A percentile compares a stretch with the other conserved stretches of the same genome.
phyloP scores from a whole-genome alignment of 768 basidiomycete species.

The Auricularia sp. region DNA sequence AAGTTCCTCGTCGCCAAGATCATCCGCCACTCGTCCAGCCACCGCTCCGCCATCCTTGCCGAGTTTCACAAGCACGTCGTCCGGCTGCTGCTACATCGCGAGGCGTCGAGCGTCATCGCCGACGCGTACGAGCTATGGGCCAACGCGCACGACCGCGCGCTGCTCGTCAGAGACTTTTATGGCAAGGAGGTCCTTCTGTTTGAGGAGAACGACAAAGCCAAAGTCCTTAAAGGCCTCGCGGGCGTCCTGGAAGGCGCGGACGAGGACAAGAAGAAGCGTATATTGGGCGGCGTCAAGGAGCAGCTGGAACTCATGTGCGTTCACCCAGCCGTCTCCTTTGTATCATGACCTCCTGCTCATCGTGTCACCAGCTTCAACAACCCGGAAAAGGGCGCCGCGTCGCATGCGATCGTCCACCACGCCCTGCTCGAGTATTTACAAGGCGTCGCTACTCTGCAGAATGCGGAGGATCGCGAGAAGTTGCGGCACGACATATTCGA shows the following conservation, averaged over 20 bases:
- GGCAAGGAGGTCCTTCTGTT: conserved; percentile 81
- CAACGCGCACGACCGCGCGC: conserved; percentile 72
- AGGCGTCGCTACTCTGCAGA: conserved; percentile 44
- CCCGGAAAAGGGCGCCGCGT: conserved; percentile 78
- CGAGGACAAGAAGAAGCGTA: conserved; percentile 51
- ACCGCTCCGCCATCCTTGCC: conserved; percentile 63
- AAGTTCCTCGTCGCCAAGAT: conserved; percentile 84
- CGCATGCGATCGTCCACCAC: conserved; percentile 80
- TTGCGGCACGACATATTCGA: conserved; percentile 73
- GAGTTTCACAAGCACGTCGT: conserved; percentile 73
- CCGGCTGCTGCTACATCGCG: conserved; percentile 70
- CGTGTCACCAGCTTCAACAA: conserved; percentile 50
- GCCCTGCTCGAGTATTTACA: conserved; percentile 77
- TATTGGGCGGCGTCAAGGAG: conserved; percentile 60
- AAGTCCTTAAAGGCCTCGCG: conserved; percentile 48
- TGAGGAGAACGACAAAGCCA: conserved; percentile 35
- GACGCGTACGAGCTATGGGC: conserved; percentile 84
- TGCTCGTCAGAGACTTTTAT: conserved; percentile 80
- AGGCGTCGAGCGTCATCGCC: conserved; percentile 73
- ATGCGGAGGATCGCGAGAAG: conserved; percentile 62
- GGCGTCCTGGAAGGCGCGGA: conserved; percentile 55
- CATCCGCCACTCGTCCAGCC: conserved; percentile 40
- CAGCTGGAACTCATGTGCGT: conserved; percentile 61
- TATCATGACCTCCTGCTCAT: neutral
- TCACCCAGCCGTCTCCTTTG: conserved; percentile 17